A percentile compares a stretch with the other conserved stretches of the same genome.
Evolutionary conservation across 257 asterid species (phyloP).

Genomic region (Solanum raphanifolium): DNA sequence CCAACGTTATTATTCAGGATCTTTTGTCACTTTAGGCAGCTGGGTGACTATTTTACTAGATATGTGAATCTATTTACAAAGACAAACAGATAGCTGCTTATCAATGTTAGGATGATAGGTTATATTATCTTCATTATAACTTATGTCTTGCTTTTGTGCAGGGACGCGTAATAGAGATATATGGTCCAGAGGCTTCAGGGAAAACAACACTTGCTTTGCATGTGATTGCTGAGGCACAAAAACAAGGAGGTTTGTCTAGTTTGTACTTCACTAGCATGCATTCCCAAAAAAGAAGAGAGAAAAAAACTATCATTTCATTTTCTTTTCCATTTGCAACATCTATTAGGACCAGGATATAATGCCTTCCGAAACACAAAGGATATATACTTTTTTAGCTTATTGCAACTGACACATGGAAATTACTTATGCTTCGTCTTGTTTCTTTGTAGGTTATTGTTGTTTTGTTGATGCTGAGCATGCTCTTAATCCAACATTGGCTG

Average conservation of each 20-base stretch:
- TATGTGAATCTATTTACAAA: not conserved
- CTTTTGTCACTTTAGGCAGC: not conserved
- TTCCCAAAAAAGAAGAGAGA: not conserved
- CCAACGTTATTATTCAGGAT: not conserved
- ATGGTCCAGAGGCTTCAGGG: constrained; percentile 98
- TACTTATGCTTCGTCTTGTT: not conserved
- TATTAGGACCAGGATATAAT: not conserved
- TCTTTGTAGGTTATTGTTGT: constrained; percentile 61
- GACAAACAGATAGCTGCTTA: not conserved
- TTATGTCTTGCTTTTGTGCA: constrained; percentile 9
- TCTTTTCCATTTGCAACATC: not conserved
- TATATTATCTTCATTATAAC: not conserved
- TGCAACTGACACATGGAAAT: not conserved
- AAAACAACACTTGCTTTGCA: constrained; percentile 96
- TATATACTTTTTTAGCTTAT: not conserved
- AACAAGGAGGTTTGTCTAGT: constrained; percentile 63
- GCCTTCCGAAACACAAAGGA: not conserved
- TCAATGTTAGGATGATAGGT: not conserved
- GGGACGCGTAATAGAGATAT: constrained; percentile 96
- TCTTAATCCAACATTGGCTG: constrained; percentile 85
- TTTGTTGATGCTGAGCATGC: constrained; percentile 99
- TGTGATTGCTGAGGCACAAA: constrained; percentile 93
- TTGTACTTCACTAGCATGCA: not conserved
- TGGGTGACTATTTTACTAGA: not conserved
- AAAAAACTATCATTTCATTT: not conserved